Base-by-base conservation (phyloP, 2,329 filamentous ascomycete species). In the Botrytis byssoidea region DNA sequence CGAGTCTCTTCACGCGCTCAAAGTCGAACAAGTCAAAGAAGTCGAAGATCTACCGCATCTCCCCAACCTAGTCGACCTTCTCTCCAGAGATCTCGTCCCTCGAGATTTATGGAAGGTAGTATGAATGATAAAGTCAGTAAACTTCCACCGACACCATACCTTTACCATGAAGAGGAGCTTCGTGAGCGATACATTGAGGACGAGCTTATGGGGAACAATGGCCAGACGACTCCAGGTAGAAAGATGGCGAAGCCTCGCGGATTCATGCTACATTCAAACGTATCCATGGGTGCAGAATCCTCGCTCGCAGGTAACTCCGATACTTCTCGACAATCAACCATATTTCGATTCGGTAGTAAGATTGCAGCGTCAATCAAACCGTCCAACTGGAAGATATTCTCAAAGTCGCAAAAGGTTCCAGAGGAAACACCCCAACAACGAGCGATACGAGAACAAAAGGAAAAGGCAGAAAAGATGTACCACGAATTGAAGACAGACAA, bases 51-150 rank as follows among this genome's bases (percentile, higher is more conserved):
- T 78, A 74, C 75, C 72, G 75, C 20, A 75, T 78, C 61, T 18
- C 74, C 74, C 70, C 74, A 51, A 63, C 42, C 51, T 55, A 5
- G 48, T 32, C 74, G 75, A 12, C 77, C 76, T 67, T 80, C 79
- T 74, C 46, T 81, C 75, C 81, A 83, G 74, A 81, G 83, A 74
- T 83, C 77, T 85, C 89, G 84, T 81, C 89, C 83, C 85, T 97
- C 87, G 79, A 91, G 83, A 72, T 92, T 92, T 77, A 82, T 88
- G 55, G 94, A 97, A 83, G 94, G 92, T 59, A 95, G 92, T 79
- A 95, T 97, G 93, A 93, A 91, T 79, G 93, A 97, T 82, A 90
- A 92, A 76, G 85, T 88, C 46, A 95, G 92, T 79, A 87, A 89
- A 74, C 88, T 86, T 74, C 93, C 93, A 42, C 80, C 80, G 18